Evolutionary conservation across 768 basidiomycete genomes (phyloP).

Genomic region (Scleroderma bovista): DNA sequence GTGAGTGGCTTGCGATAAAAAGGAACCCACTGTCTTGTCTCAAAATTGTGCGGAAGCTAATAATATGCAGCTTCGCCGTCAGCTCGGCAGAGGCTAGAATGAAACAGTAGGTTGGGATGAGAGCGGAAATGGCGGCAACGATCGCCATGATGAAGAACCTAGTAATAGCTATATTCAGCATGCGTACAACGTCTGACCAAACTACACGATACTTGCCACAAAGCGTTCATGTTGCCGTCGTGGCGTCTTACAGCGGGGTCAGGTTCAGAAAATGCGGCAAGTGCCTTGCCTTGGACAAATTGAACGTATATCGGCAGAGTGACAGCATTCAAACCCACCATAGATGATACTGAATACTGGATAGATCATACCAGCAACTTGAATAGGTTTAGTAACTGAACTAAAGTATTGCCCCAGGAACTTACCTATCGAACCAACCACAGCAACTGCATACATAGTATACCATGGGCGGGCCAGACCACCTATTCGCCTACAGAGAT

Average conservation of each 20-base stretch:
- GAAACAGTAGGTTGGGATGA: constrained; percentile 69
- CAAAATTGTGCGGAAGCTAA: constrained; percentile 75
- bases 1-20: background rate
- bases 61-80: constrained; percentile 61
- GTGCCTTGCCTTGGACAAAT: background rate
- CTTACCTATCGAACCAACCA: constrained; percentile 36
- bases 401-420: background rate
- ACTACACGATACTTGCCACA: constrained; percentile 42
- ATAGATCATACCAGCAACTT: constrained; percentile 58
- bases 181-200: constrained; percentile 3
- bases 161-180: background rate
- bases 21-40: constrained; percentile 70
- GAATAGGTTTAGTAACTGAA: background rate
- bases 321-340: constrained; percentile 22
- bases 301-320: background rate
- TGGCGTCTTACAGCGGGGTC: background rate
- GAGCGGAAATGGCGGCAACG: constrained; percentile 53
- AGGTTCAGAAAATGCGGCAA: background rate
- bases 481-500: constrained; percentile 70
- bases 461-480: constrained; percentile 55
- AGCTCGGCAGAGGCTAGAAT: constrained; percentile 61
- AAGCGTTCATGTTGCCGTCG: constrained; percentile 50
- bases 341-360: constrained; percentile 71
- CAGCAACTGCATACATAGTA: constrained; percentile 50
- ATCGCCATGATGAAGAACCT: constrained; percentile 82